Percentiles rank a stretch among this genome's conserved stretches.
These are phyloP conservation scores for Tagetes erecta DNA, from an alignment of 129 eudicot species.

Conservation along the genomic window DNA sequence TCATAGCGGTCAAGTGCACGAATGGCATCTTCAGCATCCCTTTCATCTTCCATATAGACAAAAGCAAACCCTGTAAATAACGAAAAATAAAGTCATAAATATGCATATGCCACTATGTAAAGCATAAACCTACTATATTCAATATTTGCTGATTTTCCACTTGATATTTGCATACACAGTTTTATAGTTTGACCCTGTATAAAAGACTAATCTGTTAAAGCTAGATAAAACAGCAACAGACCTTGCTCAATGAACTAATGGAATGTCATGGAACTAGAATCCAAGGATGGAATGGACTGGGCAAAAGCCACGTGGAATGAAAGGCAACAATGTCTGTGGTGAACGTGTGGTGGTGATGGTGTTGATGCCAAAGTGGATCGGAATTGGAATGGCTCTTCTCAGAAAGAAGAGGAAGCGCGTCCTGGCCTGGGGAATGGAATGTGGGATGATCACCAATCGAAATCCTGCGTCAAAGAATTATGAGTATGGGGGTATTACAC, in stretches of 20 bases:
- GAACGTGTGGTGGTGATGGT: conserved; percentile 52
- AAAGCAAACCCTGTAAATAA: conserved; percentile 71
- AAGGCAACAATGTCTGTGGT: conserved; percentile 65
- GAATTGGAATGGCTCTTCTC: conserved; percentile 66
- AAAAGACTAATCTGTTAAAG: conserved; percentile 45
- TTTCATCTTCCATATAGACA: conserved; percentile 89
- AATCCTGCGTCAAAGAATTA: conserved; percentile 94
- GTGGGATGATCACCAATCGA: conserved; percentile 54
- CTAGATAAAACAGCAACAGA: conserved; percentile 75
- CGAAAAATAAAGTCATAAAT: conserved; percentile 5
- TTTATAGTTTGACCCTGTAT: conserved; percentile 29
- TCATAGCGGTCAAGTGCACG: conserved; percentile 77
- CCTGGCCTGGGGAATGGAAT: conserved; percentile 62
- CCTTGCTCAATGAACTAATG: conserved; percentile 68
- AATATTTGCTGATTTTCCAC: conserved; percentile 22
- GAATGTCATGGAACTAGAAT: conserved; percentile 75
- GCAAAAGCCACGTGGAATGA: conserved; percentile 66
- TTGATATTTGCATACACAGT: conserved; percentile 25
- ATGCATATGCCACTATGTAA: not conserved
- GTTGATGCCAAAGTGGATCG: conserved; percentile 59
- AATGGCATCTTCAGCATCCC: conserved; percentile 98
- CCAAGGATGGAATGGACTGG: conserved; percentile 56
- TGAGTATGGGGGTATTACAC: conserved; percentile 74
- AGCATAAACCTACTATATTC: conserved; percentile 18
- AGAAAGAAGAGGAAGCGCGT: conserved; percentile 52